A percentile compares a stretch with the other conserved stretches of the same genome.
These are phyloP conservation scores for Brassica rapa DNA, from an alignment of 345 rosid species.

Conservation along the genomic window DNA sequence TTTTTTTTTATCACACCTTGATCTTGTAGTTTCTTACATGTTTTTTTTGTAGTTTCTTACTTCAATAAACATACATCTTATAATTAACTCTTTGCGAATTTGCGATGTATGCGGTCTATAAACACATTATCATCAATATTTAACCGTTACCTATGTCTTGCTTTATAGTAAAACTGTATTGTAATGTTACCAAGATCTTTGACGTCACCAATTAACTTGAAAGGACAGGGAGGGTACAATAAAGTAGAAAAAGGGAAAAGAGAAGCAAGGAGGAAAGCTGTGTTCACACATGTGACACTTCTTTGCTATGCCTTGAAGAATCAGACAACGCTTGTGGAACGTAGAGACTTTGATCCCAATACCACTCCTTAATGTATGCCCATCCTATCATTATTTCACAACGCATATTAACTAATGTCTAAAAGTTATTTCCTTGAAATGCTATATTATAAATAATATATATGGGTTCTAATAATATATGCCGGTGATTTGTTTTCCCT, in stretches of 20 bases:
- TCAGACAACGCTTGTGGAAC: slow-evolving; percentile 30
- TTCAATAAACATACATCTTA: background rate
- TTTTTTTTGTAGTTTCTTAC: background rate
- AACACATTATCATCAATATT: background rate
- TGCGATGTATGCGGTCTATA: background rate
- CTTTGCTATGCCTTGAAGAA: slow-evolving; percentile 41
- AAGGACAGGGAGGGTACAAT: background rate
- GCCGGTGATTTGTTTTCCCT: background rate
- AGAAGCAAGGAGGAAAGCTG: slow-evolving; percentile 24
- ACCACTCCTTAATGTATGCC: slow-evolving; percentile 37
- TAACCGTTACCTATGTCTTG: background rate
- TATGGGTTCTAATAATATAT: background rate
- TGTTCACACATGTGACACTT: slow-evolving; percentile 30
- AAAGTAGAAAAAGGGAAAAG: background rate
- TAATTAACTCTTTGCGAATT: background rate
- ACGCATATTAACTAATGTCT: background rate
- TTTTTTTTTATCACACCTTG: too few species aligned
- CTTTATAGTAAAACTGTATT: background rate
- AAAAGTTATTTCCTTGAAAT: background rate
- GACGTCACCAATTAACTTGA: background rate
- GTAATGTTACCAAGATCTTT: background rate
- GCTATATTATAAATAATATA: background rate
- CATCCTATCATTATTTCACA: slow-evolving; percentile 33
- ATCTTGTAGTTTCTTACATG: too few species aligned
- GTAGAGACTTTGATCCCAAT: slow-evolving; percentile 30